Evolutionary conservation across 768 basidiomycete species (phyloP).

Genomic region (Termitomyces sp.): DNA sequence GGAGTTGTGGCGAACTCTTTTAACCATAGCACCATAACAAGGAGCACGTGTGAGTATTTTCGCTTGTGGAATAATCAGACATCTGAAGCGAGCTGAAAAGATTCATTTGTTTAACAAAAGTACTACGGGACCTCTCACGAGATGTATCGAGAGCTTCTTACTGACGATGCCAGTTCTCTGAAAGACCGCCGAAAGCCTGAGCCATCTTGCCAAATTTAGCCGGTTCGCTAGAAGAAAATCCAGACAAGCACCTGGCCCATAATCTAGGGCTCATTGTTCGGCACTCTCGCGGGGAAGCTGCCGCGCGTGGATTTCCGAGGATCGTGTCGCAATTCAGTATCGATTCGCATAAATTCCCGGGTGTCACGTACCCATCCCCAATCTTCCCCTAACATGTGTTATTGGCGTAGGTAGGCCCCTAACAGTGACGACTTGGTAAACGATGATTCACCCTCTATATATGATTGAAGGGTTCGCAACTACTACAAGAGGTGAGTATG

Average conservation of each 20-base stretch:
- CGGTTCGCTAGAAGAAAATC: conserved; percentile 8
- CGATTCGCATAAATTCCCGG: conserved; percentile 21
- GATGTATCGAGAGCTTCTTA: conserved; percentile 13
- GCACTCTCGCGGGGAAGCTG: conserved; percentile 15
- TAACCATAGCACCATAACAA: background rate
- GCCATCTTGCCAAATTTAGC: conserved; percentile 14
- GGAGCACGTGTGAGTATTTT: background rate
- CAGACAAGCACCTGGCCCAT: conserved; percentile 11
- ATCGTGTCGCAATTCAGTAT: conserved; percentile 11
- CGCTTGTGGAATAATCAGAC: background rate
- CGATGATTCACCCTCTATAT: conserved; percentile 18
- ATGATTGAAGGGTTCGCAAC: conserved; percentile 44
- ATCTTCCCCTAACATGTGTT: conserved; percentile 41
- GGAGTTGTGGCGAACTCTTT: conserved; percentile 8
- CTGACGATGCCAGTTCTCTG: conserved; percentile 8
- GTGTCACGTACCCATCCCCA: conserved; percentile 9
- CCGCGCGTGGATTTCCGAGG: conserved; percentile 15
- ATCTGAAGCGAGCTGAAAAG: conserved; percentile 1
- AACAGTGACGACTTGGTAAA: background rate
- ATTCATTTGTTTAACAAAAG: conserved; percentile 1
- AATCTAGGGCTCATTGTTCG: conserved; percentile 6
- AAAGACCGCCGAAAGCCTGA: conserved; percentile 13
- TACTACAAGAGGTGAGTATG: conserved; percentile 42
- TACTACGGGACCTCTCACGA: conserved; percentile 11
- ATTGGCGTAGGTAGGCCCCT: conserved; percentile 49